Evolutionary conservation across 139 green algal species (phyloP).

Genomic region (Chlamydomonas urium): DNA sequence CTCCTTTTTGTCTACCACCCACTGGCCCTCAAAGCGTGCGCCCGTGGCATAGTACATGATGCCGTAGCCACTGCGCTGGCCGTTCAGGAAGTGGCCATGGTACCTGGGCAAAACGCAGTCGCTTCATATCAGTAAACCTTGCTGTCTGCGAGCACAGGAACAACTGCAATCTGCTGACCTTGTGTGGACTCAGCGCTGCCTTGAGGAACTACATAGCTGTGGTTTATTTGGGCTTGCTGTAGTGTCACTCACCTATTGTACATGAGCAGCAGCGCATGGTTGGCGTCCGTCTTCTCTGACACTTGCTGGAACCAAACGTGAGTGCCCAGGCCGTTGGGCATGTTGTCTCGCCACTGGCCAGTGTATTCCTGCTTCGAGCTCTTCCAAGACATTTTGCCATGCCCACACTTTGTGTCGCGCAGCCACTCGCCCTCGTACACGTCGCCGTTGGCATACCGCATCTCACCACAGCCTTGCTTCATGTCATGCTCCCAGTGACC

Average conservation of each 20-base stretch:
- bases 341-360: slow-evolving; percentile 49
- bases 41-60: slow-evolving; percentile 61
- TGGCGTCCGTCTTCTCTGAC: slow-evolving; percentile 19
- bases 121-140: neutral
- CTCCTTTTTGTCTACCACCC: slow-evolving; percentile 36
- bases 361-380: slow-evolving; percentile 43
- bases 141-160: neutral
- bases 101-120: slow-evolving; percentile 37
- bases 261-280: slow-evolving; percentile 58
- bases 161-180: no score
- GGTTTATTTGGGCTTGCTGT: no score
- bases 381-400: slow-evolving; percentile 51
- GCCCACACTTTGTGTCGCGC: slow-evolving; percentile 43
- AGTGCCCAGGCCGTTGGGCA: slow-evolving; percentile 51
- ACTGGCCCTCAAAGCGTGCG: slow-evolving; percentile 45
- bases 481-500: slow-evolving; percentile 47
- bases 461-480: slow-evolving; percentile 56
- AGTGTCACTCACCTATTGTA: slow-evolving; percentile 61
- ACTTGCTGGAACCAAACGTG: slow-evolving; percentile 54
- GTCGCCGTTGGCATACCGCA: slow-evolving; percentile 54
- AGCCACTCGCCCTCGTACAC: slow-evolving; percentile 55
- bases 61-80: slow-evolving; percentile 50
- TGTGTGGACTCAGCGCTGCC: neutral
- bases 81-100: slow-evolving; percentile 53
- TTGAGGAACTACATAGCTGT: no score